Base-by-base conservation (phyloP, 306 rosid genomes). In the Arachis hypogaea region DNA sequence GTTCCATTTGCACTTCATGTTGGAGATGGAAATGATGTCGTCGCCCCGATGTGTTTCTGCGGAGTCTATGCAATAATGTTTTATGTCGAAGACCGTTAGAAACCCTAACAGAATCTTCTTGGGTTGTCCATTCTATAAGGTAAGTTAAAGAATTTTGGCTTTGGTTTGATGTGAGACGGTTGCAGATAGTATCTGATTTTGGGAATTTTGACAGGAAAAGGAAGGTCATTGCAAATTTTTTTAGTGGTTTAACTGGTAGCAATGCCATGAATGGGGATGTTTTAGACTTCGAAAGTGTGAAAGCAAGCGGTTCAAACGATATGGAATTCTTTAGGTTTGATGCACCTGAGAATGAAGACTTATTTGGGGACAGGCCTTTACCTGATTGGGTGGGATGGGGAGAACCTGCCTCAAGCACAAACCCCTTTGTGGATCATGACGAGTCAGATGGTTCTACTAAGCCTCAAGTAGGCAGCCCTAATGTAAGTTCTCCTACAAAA, bases 331-430 rank as follows among this genome's bases (percentile, higher is more conserved):
- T 88, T 63, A 83, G 86, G 86, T 89, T 92, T 44, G 96, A 89
- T 74, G 74, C 93, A 45, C 60, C 91, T 5, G 93, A 88, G 65
- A 84, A 78, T 9, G 96, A 88, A 73, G 97, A 88, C 69, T 65
- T 85, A 75, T 87, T 85, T 82, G 91, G 93, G 29, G 92, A 86
- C 59, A 88, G 96, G 76, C 92, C 95, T 63, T 75, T 88, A 66
- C 97, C 97, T 9, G 99, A 88, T 62, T 91, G 99, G 97, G 99
- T 91, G 30, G 92, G 92, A 82, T 94, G 95, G 97, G 80, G 90
- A 22, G 95, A 89, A 59, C 81, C 91, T 6, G 90, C 93, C 18
- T 79, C 97, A 28, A 85, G 95, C 71, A 82, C 70, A 57, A 94
- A 94, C 69, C 99, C 97, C 18, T 94, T 94, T 60, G 69, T 85